A percentile compares a stretch with the other conserved stretches of the same genome.
phyloP scores from a whole-genome alignment of 1,284 basidiomycete genomes.

The Heterobasidion occidentale region DNA sequence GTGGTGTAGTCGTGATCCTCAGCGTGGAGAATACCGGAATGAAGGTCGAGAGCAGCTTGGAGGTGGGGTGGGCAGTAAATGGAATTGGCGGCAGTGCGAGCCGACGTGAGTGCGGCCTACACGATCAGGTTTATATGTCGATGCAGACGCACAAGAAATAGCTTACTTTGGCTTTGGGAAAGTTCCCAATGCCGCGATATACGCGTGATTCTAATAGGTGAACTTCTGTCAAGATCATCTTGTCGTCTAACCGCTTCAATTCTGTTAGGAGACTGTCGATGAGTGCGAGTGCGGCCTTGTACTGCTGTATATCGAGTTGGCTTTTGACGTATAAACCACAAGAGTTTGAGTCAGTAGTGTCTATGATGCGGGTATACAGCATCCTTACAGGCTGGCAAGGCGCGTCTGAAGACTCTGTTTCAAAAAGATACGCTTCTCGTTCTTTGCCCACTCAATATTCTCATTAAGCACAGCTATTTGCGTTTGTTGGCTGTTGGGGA shows the following conservation, averaged over 20 bases:
- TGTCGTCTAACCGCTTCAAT: constrained; percentile 92
- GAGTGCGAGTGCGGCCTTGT: constrained; percentile 73
- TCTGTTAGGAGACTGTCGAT: constrained; percentile 87
- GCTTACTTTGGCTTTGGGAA: constrained; percentile 85
- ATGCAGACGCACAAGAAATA: neutral
- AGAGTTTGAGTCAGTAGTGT: constrained; percentile 2
- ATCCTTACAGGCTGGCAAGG: constrained; percentile 69
- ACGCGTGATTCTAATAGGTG: constrained; percentile 91
- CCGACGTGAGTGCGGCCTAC: constrained; percentile 85
- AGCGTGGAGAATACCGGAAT: constrained; percentile 88
- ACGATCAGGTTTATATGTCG: neutral
- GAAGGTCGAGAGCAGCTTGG: constrained; percentile 89
- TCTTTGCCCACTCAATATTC: constrained; percentile 90
- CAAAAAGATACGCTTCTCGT: constrained; percentile 91
- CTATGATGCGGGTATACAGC: neutral
- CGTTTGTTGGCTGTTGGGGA: constrained; percentile 69
- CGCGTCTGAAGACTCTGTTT: constrained; percentile 93
- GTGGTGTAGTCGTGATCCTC: constrained; percentile 99
- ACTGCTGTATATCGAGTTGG: constrained; percentile 74
- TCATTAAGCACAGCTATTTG: constrained; percentile 86
- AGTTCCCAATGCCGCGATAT: constrained; percentile 87
- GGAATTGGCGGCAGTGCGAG: constrained; percentile 91
- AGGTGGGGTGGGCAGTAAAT: constrained; percentile 96
- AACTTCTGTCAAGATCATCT: constrained; percentile 96
- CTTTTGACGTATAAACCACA: constrained; percentile 23